Evolutionary conservation across 306 rosid species (phyloP).

Genomic region (Trifolium fragiferum): DNA sequence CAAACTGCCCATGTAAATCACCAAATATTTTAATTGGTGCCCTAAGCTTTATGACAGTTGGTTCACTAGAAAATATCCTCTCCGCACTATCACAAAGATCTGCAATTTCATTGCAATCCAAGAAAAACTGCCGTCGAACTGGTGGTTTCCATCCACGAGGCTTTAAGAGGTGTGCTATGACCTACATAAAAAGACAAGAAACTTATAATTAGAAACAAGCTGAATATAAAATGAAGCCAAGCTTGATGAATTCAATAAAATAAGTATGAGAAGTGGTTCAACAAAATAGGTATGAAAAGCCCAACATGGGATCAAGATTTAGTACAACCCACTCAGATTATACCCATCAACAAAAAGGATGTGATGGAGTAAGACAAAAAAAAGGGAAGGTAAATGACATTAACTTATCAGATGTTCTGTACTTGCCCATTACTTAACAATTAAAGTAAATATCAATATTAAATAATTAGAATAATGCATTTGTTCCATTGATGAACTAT

Average conservation of each 20-base stretch:
- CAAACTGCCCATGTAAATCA: constrained; percentile 98
- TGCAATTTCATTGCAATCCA: constrained; percentile 98
- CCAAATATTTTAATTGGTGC: constrained; percentile 99
- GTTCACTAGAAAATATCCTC: constrained; percentile 95
- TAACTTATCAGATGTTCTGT: constrained; percentile 28
- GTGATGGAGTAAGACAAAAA: constrained; percentile 10
- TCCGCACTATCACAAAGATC: constrained; percentile 99
- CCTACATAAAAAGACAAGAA: constrained; percentile 56
- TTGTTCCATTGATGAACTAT: constrained; percentile 4
- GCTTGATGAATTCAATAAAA: constrained; percentile 31
- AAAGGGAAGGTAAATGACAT: constrained; percentile 32
- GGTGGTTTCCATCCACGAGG: constrained; percentile 99
- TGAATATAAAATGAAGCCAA: constrained; percentile 36
- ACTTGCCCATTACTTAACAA: constrained; percentile 14
- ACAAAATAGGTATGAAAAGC: constrained; percentile 21
- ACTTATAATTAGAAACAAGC: constrained; percentile 27
- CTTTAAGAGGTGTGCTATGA: constrained; percentile 88
- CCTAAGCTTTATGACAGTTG: constrained; percentile 85
- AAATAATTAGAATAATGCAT: constrained; percentile 23
- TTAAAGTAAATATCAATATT: not conserved
- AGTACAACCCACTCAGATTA: constrained; percentile 20
- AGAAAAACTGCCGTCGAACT: constrained; percentile 94
- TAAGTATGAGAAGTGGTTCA: constrained; percentile 21
- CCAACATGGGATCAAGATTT: constrained; percentile 20
- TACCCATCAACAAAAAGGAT: constrained; percentile 4